phyloP scores from a whole-genome alignment of 73 alveolate genomes.

The Tetrahymena elliotti region DNA sequence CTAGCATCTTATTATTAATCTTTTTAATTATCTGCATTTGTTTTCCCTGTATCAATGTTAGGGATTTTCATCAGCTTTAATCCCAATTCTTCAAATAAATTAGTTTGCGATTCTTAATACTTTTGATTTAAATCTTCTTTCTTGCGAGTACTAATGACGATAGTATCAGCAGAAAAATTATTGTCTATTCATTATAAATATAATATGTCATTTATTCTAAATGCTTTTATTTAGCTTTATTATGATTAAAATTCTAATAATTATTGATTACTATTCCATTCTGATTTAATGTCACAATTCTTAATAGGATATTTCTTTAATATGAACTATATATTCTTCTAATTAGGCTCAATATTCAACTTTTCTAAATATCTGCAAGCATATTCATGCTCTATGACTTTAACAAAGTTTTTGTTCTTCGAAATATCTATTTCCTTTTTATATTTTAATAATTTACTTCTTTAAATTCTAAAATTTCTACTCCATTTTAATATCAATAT shows the following conservation, averaged over 20 bases:
- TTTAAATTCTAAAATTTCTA: neutral
- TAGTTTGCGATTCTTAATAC: neutral
- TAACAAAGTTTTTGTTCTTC: conserved; percentile 44
- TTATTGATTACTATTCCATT: conserved; percentile 24
- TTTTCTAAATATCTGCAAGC: conserved; percentile 64
- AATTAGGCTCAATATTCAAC: conserved; percentile 54
- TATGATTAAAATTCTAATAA: no score
- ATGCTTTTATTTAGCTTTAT: no score
- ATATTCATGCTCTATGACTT: conserved; percentile 65
- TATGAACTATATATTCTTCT: conserved; percentile 41
- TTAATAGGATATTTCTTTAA: conserved; percentile 43
- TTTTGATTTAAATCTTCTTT: neutral
- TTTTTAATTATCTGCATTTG: neutral
- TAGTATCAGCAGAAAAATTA: neutral
- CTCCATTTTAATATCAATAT: neutral
- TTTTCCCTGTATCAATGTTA: neutral
- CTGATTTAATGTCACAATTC: conserved; percentile 56
- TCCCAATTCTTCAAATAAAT: neutral
- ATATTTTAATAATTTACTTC: neutral
- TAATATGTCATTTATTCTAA: no score
- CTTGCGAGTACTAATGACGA: neutral
- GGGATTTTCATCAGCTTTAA: neutral
- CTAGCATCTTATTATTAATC: neutral
- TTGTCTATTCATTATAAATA: neutral
- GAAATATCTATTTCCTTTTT: neutral